A percentile compares a stretch with the other conserved stretches of the same genome.
Conservation (phyloP, 768 basidiomycete genomes). For the Suillus weaverae region DNA sequence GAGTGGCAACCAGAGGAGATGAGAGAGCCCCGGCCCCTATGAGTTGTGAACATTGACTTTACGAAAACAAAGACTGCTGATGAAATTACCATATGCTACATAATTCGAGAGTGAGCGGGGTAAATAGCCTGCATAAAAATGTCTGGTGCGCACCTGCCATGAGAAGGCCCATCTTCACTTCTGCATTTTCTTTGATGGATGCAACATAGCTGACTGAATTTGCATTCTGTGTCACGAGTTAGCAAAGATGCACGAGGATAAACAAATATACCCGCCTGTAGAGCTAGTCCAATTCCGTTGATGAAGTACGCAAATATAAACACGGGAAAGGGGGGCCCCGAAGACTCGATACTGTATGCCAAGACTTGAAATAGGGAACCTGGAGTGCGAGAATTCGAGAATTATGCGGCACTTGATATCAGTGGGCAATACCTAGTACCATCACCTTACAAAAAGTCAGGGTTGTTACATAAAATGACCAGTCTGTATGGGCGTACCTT, state of each 20-base stretch:
- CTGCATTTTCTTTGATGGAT: conserved; percentile 51
- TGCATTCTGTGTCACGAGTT: conserved; percentile 49
- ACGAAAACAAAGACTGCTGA: too few species aligned
- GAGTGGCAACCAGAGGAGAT: conserved; percentile 77
- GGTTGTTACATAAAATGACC: background rate
- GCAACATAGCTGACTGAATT: conserved; percentile 74
- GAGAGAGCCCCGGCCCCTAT: conserved; percentile 65
- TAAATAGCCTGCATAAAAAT: background rate
- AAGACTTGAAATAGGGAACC: conserved; percentile 54
- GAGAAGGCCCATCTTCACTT: conserved; percentile 70
- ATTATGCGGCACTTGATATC: background rate
- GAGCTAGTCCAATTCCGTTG: conserved; percentile 50
- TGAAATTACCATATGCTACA: background rate
- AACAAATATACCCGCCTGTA: conserved; percentile 35
- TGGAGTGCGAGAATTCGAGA: conserved; percentile 18
- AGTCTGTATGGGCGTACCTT: conserved; percentile 29
- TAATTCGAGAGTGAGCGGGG: background rate
- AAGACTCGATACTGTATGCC: conserved; percentile 52
- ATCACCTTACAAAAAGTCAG: conserved; percentile 34
- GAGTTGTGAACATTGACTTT: background rate
- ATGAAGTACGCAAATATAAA: conserved; percentile 51
- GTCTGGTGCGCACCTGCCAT: conserved; percentile 37
- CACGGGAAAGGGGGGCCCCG: conserved; percentile 64
- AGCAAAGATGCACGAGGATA: background rate
- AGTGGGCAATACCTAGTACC: conserved; percentile 31